Conservation (phyloP, 2,329 filamentous ascomycete genomes). For the Talaromyces islandicus region DNA sequence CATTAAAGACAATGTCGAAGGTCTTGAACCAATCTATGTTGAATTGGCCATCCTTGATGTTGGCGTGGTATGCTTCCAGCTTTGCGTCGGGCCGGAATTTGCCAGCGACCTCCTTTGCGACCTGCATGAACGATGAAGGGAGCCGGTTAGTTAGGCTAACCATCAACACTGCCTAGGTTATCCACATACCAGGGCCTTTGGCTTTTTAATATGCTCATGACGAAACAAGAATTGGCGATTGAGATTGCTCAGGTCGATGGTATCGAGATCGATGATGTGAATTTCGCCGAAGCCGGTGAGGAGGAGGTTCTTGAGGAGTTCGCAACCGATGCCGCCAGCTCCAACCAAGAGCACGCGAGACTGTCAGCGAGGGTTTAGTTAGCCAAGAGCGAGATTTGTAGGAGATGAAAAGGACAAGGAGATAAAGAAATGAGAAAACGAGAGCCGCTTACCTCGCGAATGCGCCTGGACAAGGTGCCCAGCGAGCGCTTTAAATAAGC, state of each 20-base stretch:
- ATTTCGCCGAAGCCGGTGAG: constrained; percentile 88
- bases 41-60: constrained; percentile 88
- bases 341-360: constrained; percentile 88
- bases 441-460: constrained; percentile 33
- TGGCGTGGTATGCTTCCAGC: constrained; percentile 83
- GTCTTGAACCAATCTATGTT: constrained; percentile 78
- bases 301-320: constrained; percentile 93
- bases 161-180: not conserved
- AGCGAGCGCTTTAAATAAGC: constrained; percentile 39
- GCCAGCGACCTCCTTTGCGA: constrained; percentile 85
- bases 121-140: constrained; percentile 49
- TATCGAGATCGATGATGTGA: constrained; percentile 94
- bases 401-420: not conserved
- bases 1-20: constrained; percentile 90
- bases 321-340: constrained; percentile 94
- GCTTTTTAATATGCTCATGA: constrained; percentile 95
- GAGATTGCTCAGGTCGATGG: constrained; percentile 94
- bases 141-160: constrained; percentile 11
- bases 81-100: constrained; percentile 85
- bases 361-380: constrained; percentile 40
- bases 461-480: constrained; percentile 32
- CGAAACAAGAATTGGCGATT: constrained; percentile 97
- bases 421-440: not conserved
- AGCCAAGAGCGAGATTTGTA: not conserved
- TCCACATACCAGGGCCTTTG: constrained; percentile 74